A percentile compares a stretch with the other conserved stretches of the same genome.
phyloP scores from a whole-genome alignment of 2,329 filamentous ascomycete genomes.

The Hymenoscyphus albidus region DNA sequence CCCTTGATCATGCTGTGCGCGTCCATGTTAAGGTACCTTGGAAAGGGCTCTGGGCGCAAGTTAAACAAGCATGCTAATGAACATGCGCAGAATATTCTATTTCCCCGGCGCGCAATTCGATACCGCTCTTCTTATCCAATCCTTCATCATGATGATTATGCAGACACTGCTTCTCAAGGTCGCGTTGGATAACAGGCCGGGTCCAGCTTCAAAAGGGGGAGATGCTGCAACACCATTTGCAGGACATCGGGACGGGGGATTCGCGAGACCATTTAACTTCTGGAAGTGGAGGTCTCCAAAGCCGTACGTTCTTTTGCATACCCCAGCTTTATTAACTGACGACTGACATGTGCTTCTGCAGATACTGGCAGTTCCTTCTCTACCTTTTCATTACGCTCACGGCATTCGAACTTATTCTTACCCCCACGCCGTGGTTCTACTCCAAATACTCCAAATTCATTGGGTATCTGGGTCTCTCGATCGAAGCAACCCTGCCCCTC shows the following conservation, averaged over 20 bases:
- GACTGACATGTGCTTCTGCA: slow-evolving; percentile 29
- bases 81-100: slow-evolving; percentile 57
- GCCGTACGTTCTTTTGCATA: slow-evolving; percentile 44
- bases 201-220: slow-evolving; percentile 56
- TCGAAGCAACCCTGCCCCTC: slow-evolving; percentile 78
- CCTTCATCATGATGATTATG: slow-evolving; percentile 61
- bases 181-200: slow-evolving; percentile 63
- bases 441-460: slow-evolving; percentile 62
- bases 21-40: slow-evolving; percentile 56
- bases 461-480: slow-evolving; percentile 70
- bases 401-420: slow-evolving; percentile 63
- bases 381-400: slow-evolving; percentile 62
- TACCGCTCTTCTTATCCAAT: slow-evolving; percentile 58
- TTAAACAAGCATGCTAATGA: background rate
- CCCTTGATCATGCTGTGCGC: slow-evolving; percentile 70
- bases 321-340: background rate
- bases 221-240: slow-evolving; percentile 61
- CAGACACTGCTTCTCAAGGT: slow-evolving; percentile 63
- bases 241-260: slow-evolving; percentile 33
- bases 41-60: background rate
- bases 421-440: slow-evolving; percentile 55
- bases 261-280: slow-evolving; percentile 67
- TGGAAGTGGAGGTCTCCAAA: slow-evolving; percentile 76
- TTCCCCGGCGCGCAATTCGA: slow-evolving; percentile 66
- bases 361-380: slow-evolving; percentile 74